These are phyloP conservation scores for Cladosporium oxysporum DNA, from an alignment of 2,329 filamentous ascomycete species.

Conservation along the genomic window DNA sequence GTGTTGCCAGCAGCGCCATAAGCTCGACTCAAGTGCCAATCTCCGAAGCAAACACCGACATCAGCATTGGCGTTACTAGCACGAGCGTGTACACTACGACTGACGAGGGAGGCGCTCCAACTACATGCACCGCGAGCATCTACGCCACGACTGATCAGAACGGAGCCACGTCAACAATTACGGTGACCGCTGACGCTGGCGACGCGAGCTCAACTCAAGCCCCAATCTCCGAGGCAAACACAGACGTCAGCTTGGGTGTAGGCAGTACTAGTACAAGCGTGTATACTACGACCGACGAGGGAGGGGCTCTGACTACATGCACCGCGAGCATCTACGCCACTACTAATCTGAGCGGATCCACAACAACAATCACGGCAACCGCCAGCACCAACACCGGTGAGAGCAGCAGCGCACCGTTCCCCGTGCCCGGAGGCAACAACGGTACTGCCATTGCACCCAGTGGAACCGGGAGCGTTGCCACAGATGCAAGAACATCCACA, in stretches of 20 bases:
- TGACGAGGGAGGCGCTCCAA: not conserved
- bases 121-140: not conserved
- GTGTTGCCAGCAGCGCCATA: not conserved
- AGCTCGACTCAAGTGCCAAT: not conserved
- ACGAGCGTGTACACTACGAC: not conserved
- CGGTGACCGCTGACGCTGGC: not conserved
- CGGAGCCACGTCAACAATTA: not conserved
- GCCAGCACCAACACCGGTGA: not conserved
- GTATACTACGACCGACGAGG: not conserved
- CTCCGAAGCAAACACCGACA: not conserved
- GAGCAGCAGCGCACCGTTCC: not conserved
- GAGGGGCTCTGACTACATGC: not conserved
- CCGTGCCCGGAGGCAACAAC: slow-evolving; percentile 9
- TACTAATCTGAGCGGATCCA: not conserved
- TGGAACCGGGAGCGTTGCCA: not conserved
- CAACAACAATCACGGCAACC: not conserved
- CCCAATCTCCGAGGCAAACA: not conserved
- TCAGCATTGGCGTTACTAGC: not conserved
- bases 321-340: not conserved
- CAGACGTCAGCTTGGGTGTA: too few relatives aligned
- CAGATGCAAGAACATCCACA: not conserved
- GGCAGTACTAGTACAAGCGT: not conserved
- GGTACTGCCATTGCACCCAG: not conserved
- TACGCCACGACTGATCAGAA: not conserved
- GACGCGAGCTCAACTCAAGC: not conserved